Base-by-base conservation (phyloP, 495 filamentous ascomycete species). In the Penicillium pancosmium region DNA sequence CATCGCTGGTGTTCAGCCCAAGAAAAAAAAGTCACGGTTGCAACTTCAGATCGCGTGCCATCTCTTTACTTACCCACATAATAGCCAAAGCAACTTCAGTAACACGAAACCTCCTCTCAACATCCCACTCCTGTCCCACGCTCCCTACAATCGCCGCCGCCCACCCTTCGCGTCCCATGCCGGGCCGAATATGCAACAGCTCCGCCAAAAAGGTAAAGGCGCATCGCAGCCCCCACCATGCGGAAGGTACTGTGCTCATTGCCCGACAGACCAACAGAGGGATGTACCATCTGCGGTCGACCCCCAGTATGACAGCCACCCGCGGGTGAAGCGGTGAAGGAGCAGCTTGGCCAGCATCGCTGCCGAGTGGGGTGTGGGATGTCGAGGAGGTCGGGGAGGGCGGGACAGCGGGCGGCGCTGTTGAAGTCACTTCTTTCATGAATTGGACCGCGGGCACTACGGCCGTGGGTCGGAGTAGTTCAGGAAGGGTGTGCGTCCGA, bases 31-130 rank as follows among this genome's bases (percentile, higher is more conserved):
- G 27, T 35, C 49, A 46, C 40, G 31, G 31, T 13, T n/a, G 12
- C 13, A 48, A 19, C 6, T 2, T 33, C 23, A 50, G 0, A n/a
- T 49, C 36, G 36, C 27, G 27, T 31, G 27, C 27, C 5, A 44
- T 10, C 41, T 16, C 41, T 7, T 18, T 49, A 80, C 87, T 69
- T 82, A 92, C 91, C 91, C 91, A 94, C 72, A 93, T 82, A 61
- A 88, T 86, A 50, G 90, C 91, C 72, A 94, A 78, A 63, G 87
- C 84, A 44, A 92, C 86, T 78, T 94, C 91, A 34, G 86, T 91
- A 46, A 91, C 81, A 63, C 83, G 78, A 65, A 91, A 82, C 31
- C 80, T 76, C 64, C 80, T 78, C 68, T 83, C 80, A 62, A 78
- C 77, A 67, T 78, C 76, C 79, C 78, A 83, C 47, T 78, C 72